Evolutionary conservation across 1,284 basidiomycete genomes (phyloP).

Genomic region (Erythrobasidium hasegawianum): DNA sequence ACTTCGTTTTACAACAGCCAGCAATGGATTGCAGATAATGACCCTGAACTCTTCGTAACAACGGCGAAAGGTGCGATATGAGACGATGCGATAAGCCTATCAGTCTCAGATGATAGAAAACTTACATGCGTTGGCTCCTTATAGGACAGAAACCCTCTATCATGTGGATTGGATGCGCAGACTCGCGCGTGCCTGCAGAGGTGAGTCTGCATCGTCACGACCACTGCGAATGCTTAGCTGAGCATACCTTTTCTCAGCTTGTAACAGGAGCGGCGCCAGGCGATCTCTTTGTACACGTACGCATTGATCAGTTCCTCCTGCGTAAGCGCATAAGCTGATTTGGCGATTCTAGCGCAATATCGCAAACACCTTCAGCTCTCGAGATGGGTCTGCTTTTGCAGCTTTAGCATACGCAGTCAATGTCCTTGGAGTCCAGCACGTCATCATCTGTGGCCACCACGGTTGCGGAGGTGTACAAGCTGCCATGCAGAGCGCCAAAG

Average conservation of each 20-base stretch:
- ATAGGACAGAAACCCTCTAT: conserved; percentile 70
- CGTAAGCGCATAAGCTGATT: neutral
- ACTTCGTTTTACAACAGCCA: too few relatives aligned
- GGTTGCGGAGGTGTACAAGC: conserved; percentile 51
- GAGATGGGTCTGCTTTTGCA: conserved; percentile 72
- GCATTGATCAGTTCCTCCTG: neutral
- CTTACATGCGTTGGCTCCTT: too few relatives aligned
- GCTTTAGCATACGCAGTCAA: conserved; percentile 78
- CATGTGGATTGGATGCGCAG: conserved; percentile 70
- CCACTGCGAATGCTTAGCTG: neutral
- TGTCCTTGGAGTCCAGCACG: conserved; percentile 72
- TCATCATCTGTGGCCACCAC: conserved; percentile 44
- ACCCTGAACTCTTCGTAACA: conserved; percentile 30
- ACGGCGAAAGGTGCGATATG: conserved; percentile 26
- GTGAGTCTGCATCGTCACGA: too few relatives aligned
- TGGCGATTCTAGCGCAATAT: conserved; percentile 35
- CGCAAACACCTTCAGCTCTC: conserved; percentile 59
- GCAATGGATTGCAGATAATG: conserved; percentile 31
- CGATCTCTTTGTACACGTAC: conserved; percentile 32
- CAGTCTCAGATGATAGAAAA: too few relatives aligned
- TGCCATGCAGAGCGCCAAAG: conserved; percentile 42
- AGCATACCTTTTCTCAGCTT: conserved; percentile 7
- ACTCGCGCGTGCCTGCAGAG: conserved; percentile 61
- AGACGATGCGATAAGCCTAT: too few relatives aligned
- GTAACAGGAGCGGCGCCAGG: conserved; percentile 33